phyloP scores from a whole-genome alignment of 2,329 filamentous ascomycete genomes.

The Aspergillus arachidicola region DNA sequence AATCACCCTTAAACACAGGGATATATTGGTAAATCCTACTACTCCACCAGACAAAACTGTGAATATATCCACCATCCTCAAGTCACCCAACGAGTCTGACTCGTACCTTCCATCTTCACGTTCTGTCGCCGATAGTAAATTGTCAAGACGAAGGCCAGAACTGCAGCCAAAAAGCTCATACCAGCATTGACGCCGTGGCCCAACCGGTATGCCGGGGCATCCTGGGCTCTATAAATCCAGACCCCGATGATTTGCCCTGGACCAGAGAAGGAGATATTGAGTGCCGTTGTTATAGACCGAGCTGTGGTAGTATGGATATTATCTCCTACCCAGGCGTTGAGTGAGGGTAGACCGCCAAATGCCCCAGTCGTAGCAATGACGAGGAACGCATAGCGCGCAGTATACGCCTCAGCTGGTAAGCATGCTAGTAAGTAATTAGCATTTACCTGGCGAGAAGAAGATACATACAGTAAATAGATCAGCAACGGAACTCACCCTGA shows the following conservation, averaged over 20 bases:
- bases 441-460: not conserved
- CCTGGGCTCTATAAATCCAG: conserved; percentile 28
- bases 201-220: conserved; percentile 5
- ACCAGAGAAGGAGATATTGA: conserved; percentile 30
- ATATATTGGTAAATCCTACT: not conserved
- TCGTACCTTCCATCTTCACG: not conserved
- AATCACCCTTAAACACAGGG: no score
- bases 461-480: not conserved
- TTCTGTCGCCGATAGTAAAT: not conserved
- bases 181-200: conserved; percentile 3
- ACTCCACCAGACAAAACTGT: rapidly evolving
- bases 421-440: not conserved
- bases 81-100: not conserved
- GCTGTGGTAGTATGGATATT: conserved; percentile 27
- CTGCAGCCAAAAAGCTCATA: not conserved
- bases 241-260: conserved; percentile 33
- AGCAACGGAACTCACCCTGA: not conserved
- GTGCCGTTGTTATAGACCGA: conserved; percentile 22
- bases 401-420: not conserved
- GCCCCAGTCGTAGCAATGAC: conserved; percentile 21
- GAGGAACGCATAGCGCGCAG: conserved; percentile 25
- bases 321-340: conserved; percentile 30
- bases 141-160: not conserved
- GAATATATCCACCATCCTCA: rapidly evolving
- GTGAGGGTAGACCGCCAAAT: conserved; percentile 28